Percentiles rank a stretch among this genome's conserved stretches.
phyloP scores from a whole-genome alignment of 805 yeast genomes.

The Myxozyma geophila region DNA sequence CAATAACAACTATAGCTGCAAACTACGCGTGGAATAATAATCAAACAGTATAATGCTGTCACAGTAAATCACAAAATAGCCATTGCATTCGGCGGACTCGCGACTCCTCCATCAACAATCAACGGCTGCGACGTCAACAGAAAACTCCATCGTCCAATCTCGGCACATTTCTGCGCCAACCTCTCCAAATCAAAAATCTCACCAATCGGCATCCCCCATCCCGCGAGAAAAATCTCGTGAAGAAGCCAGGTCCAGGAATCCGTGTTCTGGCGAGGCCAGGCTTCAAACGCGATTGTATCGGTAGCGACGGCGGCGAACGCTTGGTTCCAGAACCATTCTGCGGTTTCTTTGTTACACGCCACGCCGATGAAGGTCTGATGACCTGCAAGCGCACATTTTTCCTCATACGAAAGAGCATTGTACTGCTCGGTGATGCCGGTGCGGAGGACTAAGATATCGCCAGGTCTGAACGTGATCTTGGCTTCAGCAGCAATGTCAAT shows the following conservation, averaged over 20 bases:
- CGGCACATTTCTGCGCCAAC: conserved; percentile 3
- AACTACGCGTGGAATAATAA: too few relatives aligned
- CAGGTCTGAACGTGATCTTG: neutral
- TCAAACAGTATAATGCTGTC: too few relatives aligned
- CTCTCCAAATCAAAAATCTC: conserved; percentile 7
- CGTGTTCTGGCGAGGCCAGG: conserved; percentile 6
- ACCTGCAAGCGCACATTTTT: neutral
- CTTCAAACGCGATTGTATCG: conserved; percentile 15
- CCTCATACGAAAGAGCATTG: conserved; percentile 1
- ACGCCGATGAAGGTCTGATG: conserved; percentile 2
- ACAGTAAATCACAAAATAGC: conserved; percentile 6
- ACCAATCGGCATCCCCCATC: conserved; percentile 22
- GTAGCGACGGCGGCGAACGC: conserved; percentile 13
- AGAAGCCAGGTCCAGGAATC: conserved; percentile 11
- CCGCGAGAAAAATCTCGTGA: conserved; percentile 15
- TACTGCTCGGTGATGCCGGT: conserved; percentile 5
- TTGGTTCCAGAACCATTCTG: conserved; percentile 8
- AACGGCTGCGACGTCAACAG: conserved; percentile 14
- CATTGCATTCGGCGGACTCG: conserved; percentile 15
- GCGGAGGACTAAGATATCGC: conserved; percentile 14
- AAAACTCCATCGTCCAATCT: conserved; percentile 1
- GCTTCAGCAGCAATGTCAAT: neutral
- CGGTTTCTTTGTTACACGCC: neutral
- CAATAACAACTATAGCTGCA: too few relatives aligned
- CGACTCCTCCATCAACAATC: conserved; percentile 11